phyloP scores from a whole-genome alignment of 2,329 filamentous ascomycete species.

The Aspergillus fumigatus region DNA sequence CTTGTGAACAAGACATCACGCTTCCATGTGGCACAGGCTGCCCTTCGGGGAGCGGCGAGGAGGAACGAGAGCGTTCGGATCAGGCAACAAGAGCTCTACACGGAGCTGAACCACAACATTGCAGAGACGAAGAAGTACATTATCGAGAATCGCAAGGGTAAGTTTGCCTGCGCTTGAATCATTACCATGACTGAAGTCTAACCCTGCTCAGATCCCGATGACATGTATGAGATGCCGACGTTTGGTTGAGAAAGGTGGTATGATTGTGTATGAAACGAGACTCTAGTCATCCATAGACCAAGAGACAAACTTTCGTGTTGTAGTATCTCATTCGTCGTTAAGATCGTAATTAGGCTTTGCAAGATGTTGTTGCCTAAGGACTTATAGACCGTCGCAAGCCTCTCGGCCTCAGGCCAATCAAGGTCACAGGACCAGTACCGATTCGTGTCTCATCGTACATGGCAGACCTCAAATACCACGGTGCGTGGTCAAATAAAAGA shows the following conservation, averaged over 20 bases:
- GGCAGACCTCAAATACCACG: background rate
- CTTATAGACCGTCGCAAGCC: background rate
- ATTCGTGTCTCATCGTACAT: background rate
- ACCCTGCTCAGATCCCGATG: constrained; percentile 44
- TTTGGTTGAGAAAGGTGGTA: constrained; percentile 25
- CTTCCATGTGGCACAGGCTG: constrained; percentile 56
- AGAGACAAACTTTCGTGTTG: background rate
- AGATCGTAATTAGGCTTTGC: background rate
- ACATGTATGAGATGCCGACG: constrained; percentile 48
- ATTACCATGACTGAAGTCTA: background rate
- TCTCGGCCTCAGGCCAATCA: background rate
- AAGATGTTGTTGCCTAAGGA: background rate
- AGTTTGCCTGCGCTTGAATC: constrained; percentile 15
- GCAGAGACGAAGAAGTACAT: constrained; percentile 52
- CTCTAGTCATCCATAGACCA: background rate
- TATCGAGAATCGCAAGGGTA: constrained; percentile 48
- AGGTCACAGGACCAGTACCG: background rate
- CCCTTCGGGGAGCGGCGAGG: constrained; percentile 47
- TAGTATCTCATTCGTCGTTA: background rate
- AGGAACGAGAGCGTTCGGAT: constrained; percentile 47
- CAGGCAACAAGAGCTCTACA: constrained; percentile 43
- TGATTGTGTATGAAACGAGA: background rate
- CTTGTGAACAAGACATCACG: constrained; percentile 57
- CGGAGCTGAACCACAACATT: constrained; percentile 48
- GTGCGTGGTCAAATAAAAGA: background rate